Evolutionary conservation across 257 asterid species (phyloP).

Genomic region (Coffea eugenioides): DNA sequence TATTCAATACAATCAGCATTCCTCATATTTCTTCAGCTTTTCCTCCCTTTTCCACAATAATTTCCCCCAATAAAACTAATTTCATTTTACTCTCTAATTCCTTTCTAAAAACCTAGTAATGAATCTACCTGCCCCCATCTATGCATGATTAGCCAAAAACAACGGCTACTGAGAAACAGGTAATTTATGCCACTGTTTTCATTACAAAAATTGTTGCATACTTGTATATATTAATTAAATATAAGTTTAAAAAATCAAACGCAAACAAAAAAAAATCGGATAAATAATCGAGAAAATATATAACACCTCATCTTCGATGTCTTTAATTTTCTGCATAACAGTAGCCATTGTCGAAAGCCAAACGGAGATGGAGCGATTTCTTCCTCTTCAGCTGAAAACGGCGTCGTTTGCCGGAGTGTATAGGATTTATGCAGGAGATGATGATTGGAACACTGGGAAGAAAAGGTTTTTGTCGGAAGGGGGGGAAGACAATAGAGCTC

Average conservation of each 20-base stretch:
- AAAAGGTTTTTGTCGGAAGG: background rate
- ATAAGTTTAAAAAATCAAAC: background rate
- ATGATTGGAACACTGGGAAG: background rate
- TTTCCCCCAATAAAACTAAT: background rate
- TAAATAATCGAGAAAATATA: background rate
- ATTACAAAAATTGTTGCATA: background rate
- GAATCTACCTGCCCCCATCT: too few relatives aligned
- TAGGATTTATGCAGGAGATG: background rate
- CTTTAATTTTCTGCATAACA: constrained; percentile 97
- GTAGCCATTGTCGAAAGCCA: constrained; percentile 60
- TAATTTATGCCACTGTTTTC: background rate
- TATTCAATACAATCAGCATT: background rate
- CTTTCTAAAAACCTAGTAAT: background rate
- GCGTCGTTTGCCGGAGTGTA: background rate
- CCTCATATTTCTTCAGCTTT: background rate
- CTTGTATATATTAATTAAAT: background rate
- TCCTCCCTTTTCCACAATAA: background rate
- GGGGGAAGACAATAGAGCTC: background rate
- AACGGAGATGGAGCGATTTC: background rate
- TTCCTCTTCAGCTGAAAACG: background rate
- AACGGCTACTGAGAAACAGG: background rate
- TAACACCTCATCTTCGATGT: constrained; percentile 95
- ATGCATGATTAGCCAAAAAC: background rate
- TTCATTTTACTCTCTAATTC: background rate
- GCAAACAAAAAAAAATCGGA: background rate